phyloP scores from a whole-genome alignment of 805 yeast genomes.

The Lipomyces orientalis region DNA sequence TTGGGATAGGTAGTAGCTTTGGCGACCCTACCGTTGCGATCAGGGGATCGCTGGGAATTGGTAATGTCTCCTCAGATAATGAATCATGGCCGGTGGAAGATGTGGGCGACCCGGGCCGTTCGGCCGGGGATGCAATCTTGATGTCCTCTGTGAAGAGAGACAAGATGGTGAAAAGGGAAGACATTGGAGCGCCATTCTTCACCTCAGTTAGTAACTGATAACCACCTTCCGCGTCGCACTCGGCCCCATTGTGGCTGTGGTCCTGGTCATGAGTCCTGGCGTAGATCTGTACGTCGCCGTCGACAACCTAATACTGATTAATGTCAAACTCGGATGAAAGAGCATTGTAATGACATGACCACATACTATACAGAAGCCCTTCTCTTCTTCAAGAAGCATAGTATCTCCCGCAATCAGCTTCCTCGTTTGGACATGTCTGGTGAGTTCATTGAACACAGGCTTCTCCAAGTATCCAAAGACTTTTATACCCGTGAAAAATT shows the following conservation, averaged over 20 bases:
- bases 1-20: slow-evolving; percentile 19
- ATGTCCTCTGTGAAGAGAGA: slow-evolving; percentile 67
- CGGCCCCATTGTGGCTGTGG: slow-evolving; percentile 10
- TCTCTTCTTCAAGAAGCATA: slow-evolving; percentile 69
- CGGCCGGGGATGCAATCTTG: slow-evolving; percentile 31
- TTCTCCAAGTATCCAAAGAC: slow-evolving; percentile 92
- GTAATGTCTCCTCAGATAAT: slow-evolving; percentile 16
- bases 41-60: slow-evolving; percentile 15
- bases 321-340: not conserved
- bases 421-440: slow-evolving; percentile 89
- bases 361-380: slow-evolving; percentile 79
- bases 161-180: slow-evolving; percentile 79
- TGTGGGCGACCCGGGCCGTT: slow-evolving; percentile 5
- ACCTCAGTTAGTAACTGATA: slow-evolving; percentile 41
- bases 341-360: not conserved
- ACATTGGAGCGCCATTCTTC: slow-evolving; percentile 62
- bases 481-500: slow-evolving; percentile 86
- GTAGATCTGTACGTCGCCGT: slow-evolving; percentile 83
- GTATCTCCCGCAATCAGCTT: slow-evolving; percentile 78
- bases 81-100: slow-evolving; percentile 14
- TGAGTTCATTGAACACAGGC: slow-evolving; percentile 89
- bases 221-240: slow-evolving; percentile 15
- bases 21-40: not conserved
- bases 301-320: slow-evolving; percentile 57
- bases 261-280: slow-evolving; percentile 52